Evolutionary conservation across 2,329 filamentous ascomycete genomes (phyloP), one percentile per base, ranked within the genome.

Genomic region (Fusarium solani-melongenae): DNA sequence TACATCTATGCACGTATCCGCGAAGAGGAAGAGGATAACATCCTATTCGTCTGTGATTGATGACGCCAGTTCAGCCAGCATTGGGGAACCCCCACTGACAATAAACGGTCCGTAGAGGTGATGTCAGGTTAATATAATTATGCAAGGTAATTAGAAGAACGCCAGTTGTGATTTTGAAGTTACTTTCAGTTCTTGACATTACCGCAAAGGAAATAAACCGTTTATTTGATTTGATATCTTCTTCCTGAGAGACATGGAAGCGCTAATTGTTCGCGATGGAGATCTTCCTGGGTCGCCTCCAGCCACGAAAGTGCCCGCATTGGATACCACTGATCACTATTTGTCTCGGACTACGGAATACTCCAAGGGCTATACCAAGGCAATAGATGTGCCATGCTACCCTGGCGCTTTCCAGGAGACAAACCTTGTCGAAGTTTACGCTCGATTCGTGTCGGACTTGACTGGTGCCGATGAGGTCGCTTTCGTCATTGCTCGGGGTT

Each of bases 381-480:
- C 22, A 38, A 36, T 51, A 38, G 15, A 38, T 12, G 11, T 62
- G 12, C n/a, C 59, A 51, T 62, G 31, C 41, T 39, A 3, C 46
- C n/a, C 22, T n/a, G 33, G 36, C 4, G 22, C 17, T 31, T 53
- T 24, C 14, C 17, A 53, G 8, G 44, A 53, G 59, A 29, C 22
- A 22, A 41, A 24, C 3, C 31, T 62, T 39, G 36, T 62, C 10
- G 24, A 62, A 36, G 14, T 20, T 41, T 62, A 62, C 33, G 33
- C 59, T 62, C 59, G 44, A 53, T 53, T 62, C 27, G 46, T 62
- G 20, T 62, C 44, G 7, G 44, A 34, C 33, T 55, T 53, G 22
- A 62, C 59, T 31, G 59, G 59, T 31, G 44, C 44, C 20, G 59
- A 62, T 33, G 44, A 62, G 59, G 44, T 62, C 20, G 34, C 59